Percentiles rank a stretch among this genome's conserved stretches.
These are phyloP conservation scores for Solanum chiquidenum DNA, from an alignment of 257 asterid species.

Conservation along the genomic window DNA sequence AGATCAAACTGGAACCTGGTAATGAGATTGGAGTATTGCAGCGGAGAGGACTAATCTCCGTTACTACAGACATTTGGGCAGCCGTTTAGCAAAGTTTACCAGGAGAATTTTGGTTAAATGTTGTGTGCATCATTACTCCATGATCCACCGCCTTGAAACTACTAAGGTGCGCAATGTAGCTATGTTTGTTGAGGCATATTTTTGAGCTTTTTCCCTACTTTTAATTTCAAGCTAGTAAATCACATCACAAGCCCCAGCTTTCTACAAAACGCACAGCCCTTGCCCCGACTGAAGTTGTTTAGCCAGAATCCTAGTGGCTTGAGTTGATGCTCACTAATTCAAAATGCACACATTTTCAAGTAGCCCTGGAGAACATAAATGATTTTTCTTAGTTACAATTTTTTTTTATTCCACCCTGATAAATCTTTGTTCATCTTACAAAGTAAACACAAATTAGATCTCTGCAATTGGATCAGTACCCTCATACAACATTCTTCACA, in stretches of 20 bases:
- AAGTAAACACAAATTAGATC: neutral
- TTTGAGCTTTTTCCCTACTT: too few species aligned
- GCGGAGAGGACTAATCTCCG: neutral
- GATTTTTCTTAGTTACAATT: neutral
- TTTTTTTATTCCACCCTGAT: neutral
- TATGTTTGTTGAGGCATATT: too few species aligned
- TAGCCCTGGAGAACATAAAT: neutral
- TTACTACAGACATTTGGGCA: constrained; percentile 2
- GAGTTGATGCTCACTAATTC: too few species aligned
- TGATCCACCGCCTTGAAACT: too few species aligned
- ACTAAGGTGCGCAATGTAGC: too few species aligned
- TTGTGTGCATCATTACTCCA: neutral
- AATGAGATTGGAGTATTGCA: constrained; percentile 9
- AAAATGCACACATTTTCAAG: neutral
- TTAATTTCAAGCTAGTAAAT: too few species aligned
- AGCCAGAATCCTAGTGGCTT: too few species aligned
- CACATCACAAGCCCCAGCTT: too few species aligned
- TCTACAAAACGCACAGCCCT: too few species aligned
- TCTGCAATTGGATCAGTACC: neutral
- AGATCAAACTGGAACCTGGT: neutral
- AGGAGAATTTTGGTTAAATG: neutral
- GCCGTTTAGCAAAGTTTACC: neutral
- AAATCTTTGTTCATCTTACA: neutral
- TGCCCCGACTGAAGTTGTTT: too few species aligned
- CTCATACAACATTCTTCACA: neutral